Base-by-base conservation (phyloP, 306 rosid species). In the Begonia fuchsioides region DNA sequence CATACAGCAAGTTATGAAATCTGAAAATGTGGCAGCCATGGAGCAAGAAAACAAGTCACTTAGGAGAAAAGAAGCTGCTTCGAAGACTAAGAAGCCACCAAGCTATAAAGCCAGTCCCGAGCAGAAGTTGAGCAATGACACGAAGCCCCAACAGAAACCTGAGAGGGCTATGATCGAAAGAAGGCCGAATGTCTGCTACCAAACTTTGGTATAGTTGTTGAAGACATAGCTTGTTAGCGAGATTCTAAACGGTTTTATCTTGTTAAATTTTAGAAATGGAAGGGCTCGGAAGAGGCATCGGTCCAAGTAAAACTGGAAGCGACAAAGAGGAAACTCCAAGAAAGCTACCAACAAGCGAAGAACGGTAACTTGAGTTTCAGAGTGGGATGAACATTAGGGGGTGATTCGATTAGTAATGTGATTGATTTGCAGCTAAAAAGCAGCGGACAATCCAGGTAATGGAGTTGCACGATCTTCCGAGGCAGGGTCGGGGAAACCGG, bases 251-350 rank as follows among this genome's bases (percentile, higher is more conserved):
- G 7, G 77, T 71, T 20, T 16, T 38, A 43, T 47, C 51, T 55
- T 15, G 11, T 50, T 53, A 20, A 32, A 17, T 17, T 13, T 54
- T 55, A 79, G 94, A 85, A 68, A 58, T 55, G 68, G 45, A 75
- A 71, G 73, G 43, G 44, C 45, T 71, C 75, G 1, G 92, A 79
- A 26, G 96, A 90, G 39, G 74, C 9, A 17, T 79, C 79, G 3
- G 78, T 67, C 55, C 74, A 79, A 58, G 52, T 59, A 54, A 92
- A 92, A 72, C 83, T 92, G 10, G 98, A 92, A 78, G 98, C 81
- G 46, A 77, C 98, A 15, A 92, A 85, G 70, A 77, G 98, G 76
- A 92, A 57, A 66, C 98, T 92, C 71, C 98, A 92, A 44, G 94
- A 79, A 73, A 64, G 87, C 15, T 92, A 92, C 69, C 98, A 85